phyloP scores from a whole-genome alignment of 208 protist species.

The Naegleria fowleri region DNA sequence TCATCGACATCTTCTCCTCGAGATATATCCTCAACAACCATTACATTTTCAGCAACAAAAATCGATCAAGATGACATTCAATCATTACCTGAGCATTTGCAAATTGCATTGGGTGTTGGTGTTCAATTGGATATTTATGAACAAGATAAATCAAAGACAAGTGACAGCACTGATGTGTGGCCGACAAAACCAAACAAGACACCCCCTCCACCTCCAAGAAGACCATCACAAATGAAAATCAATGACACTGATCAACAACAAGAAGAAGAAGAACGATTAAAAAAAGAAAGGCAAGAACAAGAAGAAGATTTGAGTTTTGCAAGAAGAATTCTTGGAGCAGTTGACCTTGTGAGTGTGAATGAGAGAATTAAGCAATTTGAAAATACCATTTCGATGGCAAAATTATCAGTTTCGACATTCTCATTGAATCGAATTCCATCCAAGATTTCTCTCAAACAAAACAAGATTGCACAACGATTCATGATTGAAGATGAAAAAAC shows the following conservation, averaged over 20 bases:
- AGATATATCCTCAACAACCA: too few species aligned
- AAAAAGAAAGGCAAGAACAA: background rate
- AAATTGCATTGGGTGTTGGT: background rate
- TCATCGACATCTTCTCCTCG: too few species aligned
- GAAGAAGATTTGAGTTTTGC: background rate
- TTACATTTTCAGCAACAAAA: too few species aligned
- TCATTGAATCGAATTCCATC: background rate
- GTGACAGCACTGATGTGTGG: background rate
- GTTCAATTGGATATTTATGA: background rate
- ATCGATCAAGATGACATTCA: too few species aligned
- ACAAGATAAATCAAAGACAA: background rate
- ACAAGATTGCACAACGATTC: background rate
- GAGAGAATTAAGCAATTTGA: slow-evolving; percentile 7
- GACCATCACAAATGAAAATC: background rate
- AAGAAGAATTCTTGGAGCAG: background rate
- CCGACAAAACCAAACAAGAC: too few species aligned
- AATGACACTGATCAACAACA: background rate
- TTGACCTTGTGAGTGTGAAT: background rate
- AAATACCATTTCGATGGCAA: background rate
- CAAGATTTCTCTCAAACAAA: background rate
- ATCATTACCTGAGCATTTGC: background rate
- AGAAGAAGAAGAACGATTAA: background rate
- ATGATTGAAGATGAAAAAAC: background rate
- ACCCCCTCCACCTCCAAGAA: background rate
- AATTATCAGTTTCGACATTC: too few species aligned